Base-by-base conservation (phyloP, 345 rosid genomes). In the Triadica sebifera region DNA sequence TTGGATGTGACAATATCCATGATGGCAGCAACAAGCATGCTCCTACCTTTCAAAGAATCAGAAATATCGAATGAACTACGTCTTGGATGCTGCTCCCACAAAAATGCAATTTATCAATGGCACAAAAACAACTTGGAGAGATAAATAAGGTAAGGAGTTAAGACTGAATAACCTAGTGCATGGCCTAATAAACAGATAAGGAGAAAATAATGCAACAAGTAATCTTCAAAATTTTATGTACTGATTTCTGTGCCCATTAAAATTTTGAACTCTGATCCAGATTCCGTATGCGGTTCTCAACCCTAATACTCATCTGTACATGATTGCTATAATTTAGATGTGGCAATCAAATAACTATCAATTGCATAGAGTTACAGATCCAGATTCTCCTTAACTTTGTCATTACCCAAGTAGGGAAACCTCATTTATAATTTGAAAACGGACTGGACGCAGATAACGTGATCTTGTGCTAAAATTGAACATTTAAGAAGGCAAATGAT, bases 1-100 rank as follows among this genome's bases (percentile, higher is more conserved):
- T 88, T 88, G 76, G 99, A 90, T 20, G 98, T 95, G 70, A 95
- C 98, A 59, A 93, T 86, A 76, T 95, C 99, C 99, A 95, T 95
- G 51, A 93, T 90, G 78, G 99, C 94, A 78, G 97, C 97, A 73
- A 95, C 97, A 67, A 95, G 99, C 99, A 93, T 93, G 89, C 99
- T 93, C 93, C 99, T 93, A 82, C 98, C 98, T 95, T 95, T 95
- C 91, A 93, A 89, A 88, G 98, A 91, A 90, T 93, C 94, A 85
- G 90, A 91, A 84, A 87, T 78, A 88, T 89, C 89, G 89, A 90
- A 90, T 88, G 99, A 95, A 91, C 90, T 89, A 86, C 94, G 98
- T 84, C 98, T 86, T 77, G 92, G 84, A 71, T 86, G 97, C 99
- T 93, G 98, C 91, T 91, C 89, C 90, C 94, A 95, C 85, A 88